Percentiles rank a stretch among this genome's conserved stretches.
Conservation (phyloP, 805 yeast genomes). For the Sporopachydermia lactativora region DNA sequence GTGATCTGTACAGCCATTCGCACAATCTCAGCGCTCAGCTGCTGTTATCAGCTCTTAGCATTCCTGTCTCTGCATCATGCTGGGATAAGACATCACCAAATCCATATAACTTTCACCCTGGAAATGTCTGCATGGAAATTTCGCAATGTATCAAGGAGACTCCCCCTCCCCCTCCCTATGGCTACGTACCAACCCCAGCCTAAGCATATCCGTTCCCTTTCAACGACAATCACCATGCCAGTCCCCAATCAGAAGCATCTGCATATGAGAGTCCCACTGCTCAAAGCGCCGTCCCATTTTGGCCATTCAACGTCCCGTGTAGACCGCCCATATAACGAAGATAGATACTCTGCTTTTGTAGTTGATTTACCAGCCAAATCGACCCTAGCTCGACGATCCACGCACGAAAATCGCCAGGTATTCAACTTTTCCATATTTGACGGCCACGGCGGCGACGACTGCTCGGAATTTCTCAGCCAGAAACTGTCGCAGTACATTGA, state of each 20-base stretch:
- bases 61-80: too few relatives aligned
- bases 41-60: too few relatives aligned
- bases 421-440: conserved; percentile 74
- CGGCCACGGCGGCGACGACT: conserved; percentile 87
- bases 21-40: too few relatives aligned
- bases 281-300: conserved; percentile 54
- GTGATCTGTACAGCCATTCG: too few relatives aligned
- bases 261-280: conserved; percentile 36
- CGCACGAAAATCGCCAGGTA: conserved; percentile 20
- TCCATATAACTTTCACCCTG: too few relatives aligned
- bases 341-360: conserved; percentile 54
- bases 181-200: too few relatives aligned
- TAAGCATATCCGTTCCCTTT: neutral
- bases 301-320: conserved; percentile 75
- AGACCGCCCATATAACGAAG: conserved; percentile 71
- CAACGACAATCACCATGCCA: neutral
- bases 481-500: conserved; percentile 44
- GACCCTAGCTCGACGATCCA: conserved; percentile 8
- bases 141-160: too few relatives aligned
- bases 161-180: too few relatives aligned
- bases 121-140: too few relatives aligned
- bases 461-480: conserved; percentile 44
- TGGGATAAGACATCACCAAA: too few relatives aligned
- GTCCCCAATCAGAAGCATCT: conserved; percentile 8
- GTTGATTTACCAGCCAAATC: conserved; percentile 27